Conservation (phyloP, 1,139 yeast genomes). For the Suhomyces anneliseae region DNA sequence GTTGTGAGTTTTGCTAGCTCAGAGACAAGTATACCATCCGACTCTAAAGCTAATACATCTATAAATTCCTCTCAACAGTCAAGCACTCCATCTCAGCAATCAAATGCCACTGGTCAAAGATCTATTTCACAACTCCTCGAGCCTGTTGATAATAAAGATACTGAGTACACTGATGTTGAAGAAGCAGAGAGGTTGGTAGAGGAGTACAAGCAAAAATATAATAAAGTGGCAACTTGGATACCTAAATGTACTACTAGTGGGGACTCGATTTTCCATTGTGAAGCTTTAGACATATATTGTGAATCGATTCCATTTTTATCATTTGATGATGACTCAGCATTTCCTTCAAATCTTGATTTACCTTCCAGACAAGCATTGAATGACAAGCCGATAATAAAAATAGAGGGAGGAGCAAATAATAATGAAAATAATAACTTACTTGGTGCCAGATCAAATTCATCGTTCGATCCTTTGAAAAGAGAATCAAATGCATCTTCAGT, state of each 20-base stretch:
- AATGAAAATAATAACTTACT: conserved; percentile 4
- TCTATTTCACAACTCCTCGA: conserved; percentile 11
- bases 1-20: conserved; percentile 51
- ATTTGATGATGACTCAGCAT: conserved; percentile 21
- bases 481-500: conserved; percentile 42
- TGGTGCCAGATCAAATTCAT: conserved; percentile 12
- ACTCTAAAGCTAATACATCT: conserved; percentile 9
- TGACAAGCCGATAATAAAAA: conserved; percentile 22
- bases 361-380: conserved; percentile 30
- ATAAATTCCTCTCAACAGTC: conserved; percentile 6
- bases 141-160: conserved; percentile 15
- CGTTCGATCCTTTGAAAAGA: conserved; percentile 36
- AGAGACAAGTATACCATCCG: conserved; percentile 31
- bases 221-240: conserved; percentile 44
- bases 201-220: conserved; percentile 30
- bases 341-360: conserved; percentile 25
- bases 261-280: conserved; percentile 58
- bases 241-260: conserved; percentile 59
- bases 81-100: conserved; percentile 5
- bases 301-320: conserved; percentile 50
- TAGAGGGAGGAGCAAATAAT: conserved; percentile 6
- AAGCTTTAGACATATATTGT: conserved; percentile 58
- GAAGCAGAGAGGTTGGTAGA: conserved; percentile 40
- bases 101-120: conserved; percentile 6
- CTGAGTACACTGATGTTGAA: conserved; percentile 26